Percentiles rank a stretch among this genome's conserved stretches.
phyloP scores from a whole-genome alignment of 2,329 filamentous ascomycete species.

The Colletotrichum gloeosporioides region DNA sequence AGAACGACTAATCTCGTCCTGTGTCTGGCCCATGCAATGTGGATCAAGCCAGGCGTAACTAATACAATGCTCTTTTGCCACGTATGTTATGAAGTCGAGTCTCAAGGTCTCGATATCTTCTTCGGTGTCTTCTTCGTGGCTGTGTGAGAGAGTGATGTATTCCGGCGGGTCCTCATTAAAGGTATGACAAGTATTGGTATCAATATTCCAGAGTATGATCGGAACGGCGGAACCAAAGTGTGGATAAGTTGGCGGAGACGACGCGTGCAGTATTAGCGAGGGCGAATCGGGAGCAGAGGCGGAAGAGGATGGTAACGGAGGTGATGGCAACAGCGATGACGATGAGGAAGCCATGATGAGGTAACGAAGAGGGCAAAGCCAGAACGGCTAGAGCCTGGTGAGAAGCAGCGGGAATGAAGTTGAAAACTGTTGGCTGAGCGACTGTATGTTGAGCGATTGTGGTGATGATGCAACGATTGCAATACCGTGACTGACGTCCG shows the following conservation, averaged over 20 bases:
- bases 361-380: neutral
- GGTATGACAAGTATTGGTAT: neutral
- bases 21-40: neutral
- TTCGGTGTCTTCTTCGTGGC: neutral
- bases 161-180: neutral
- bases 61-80: rapidly evolving
- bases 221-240: neutral
- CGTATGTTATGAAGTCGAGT: neutral
- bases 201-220: neutral
- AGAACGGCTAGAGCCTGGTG: neutral
- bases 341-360: neutral
- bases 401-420: neutral
- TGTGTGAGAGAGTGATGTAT: neutral
- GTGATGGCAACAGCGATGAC: neutral
- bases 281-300: neutral
- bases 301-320: neutral
- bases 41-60: rapidly evolving
- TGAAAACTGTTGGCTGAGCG: neutral
- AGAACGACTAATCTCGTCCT: neutral
- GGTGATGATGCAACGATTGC: neutral
- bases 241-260: neutral
- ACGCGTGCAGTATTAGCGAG: rapidly evolving
- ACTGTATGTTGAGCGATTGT: neutral
- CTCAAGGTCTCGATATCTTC: neutral
- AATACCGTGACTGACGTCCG: neutral